Conservation (phyloP, 129 eudicot species). For the Helichrysum umbraculigerum region DNA sequence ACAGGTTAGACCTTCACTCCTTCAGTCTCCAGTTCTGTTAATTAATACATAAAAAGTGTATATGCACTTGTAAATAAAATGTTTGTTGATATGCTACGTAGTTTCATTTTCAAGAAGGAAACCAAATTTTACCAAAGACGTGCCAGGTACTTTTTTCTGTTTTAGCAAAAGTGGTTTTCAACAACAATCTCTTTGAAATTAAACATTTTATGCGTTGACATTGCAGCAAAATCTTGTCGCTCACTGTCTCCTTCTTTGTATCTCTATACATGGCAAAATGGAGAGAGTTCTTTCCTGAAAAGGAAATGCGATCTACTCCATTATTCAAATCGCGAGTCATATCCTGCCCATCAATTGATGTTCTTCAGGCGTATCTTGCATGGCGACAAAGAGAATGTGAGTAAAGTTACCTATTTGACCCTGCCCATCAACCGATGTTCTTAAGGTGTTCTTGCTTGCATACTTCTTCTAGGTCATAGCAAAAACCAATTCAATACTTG, state of each 20-base stretch:
- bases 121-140: constrained; percentile 84
- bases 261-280: constrained; percentile 66
- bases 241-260: constrained; percentile 71
- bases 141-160: constrained; percentile 45
- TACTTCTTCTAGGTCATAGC: constrained; percentile 56
- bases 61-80: not conserved
- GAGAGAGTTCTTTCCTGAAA: constrained; percentile 60
- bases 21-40: constrained; percentile 1
- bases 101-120: constrained; percentile 72
- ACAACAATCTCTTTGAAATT: not conserved
- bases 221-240: constrained; percentile 89
- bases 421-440: not conserved
- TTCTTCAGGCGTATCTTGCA: constrained; percentile 81
- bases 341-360: constrained; percentile 67
- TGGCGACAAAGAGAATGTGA: constrained; percentile 91
- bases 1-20: constrained; percentile 42
- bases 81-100: constrained; percentile 33
- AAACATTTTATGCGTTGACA: constrained; percentile 13
- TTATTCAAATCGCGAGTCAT: constrained; percentile 63
- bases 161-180: constrained; percentile 9
- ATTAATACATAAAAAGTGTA: not conserved
- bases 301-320: constrained; percentile 57
- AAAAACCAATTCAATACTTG: constrained; percentile 68
- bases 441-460: constrained; percentile 4
- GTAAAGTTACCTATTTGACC: constrained; percentile 15